phyloP scores from a whole-genome alignment of 2,329 filamentous ascomycete genomes.

The Tolypocladium album region DNA sequence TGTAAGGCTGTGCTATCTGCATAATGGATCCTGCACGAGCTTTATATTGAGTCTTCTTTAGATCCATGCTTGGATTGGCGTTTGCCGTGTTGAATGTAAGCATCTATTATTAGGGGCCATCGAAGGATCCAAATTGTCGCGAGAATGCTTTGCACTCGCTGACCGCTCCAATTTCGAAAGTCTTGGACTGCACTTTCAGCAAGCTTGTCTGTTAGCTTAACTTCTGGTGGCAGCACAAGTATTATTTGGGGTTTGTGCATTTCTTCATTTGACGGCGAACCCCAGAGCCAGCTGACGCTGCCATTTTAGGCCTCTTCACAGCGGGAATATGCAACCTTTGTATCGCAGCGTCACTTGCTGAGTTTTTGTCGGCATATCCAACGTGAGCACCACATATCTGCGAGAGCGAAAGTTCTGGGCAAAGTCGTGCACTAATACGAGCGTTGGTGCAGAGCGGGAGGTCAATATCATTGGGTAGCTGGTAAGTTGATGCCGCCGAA shows the following conservation, averaged over 20 bases:
- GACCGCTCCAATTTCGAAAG: not conserved
- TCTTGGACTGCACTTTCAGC: constrained; percentile 35
- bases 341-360: constrained; percentile 55
- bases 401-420: not conserved
- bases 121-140: not conserved
- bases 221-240: constrained; percentile 55
- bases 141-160: not conserved
- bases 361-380: constrained; percentile 55
- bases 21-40: not conserved
- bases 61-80: constrained; percentile 30
- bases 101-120: not conserved
- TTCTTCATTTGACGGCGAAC: not conserved
- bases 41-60: not conserved
- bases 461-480: constrained; percentile 66
- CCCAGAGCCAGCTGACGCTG: not conserved
- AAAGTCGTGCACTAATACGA: not conserved
- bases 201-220: constrained; percentile 38
- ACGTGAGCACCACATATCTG: constrained; percentile 13
- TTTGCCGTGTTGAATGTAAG: constrained; percentile 33
- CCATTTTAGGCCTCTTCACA: constrained; percentile 15
- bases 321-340: constrained; percentile 23
- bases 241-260: constrained; percentile 54
- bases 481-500: constrained; percentile 36
- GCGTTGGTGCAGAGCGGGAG: constrained; percentile 28
- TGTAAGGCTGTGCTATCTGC: constrained; percentile 3